These are phyloP conservation scores for Penicillium mononematosum DNA, from an alignment of 495 filamentous ascomycete species.

Conservation along the genomic window DNA sequence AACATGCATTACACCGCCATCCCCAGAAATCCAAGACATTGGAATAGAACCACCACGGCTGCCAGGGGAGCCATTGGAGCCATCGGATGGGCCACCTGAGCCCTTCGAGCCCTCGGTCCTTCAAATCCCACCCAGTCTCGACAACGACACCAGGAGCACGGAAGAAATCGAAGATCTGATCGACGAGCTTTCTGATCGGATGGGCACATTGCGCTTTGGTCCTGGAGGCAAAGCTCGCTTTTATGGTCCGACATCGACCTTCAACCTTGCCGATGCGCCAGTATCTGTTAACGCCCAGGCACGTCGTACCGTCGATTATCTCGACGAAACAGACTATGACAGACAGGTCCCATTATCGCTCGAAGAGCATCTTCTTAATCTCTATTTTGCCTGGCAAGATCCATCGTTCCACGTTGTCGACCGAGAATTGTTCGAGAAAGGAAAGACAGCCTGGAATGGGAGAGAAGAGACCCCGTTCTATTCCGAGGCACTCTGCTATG, in stretches of 20 bases:
- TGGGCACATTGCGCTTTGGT: slow-evolving; percentile 28
- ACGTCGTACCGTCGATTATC: slow-evolving; percentile 12
- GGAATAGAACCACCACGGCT: neutral
- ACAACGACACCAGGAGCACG: neutral
- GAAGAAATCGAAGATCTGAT: slow-evolving; percentile 17
- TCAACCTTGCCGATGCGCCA: slow-evolving; percentile 26
- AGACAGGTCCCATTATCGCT: slow-evolving; percentile 17
- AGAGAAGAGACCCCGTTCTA: slow-evolving; percentile 31
- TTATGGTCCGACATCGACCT: slow-evolving; percentile 20
- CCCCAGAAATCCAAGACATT: neutral
- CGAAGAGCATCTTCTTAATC: slow-evolving; percentile 34
- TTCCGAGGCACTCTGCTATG: slow-evolving; percentile 34
- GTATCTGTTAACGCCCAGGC: slow-evolving; percentile 5
- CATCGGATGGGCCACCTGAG: neutral
- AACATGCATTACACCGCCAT: slow-evolving; percentile 1
- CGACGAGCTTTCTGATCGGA: slow-evolving; percentile 26
- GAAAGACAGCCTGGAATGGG: slow-evolving; percentile 11
- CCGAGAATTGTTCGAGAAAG: slow-evolving; percentile 23
- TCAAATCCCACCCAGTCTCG: neutral
- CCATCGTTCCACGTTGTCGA: slow-evolving; percentile 35
- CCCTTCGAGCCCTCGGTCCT: neutral
- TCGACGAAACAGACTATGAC: slow-evolving; percentile 13
- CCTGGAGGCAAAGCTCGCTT: slow-evolving; percentile 16
- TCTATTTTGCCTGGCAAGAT: slow-evolving; percentile 43
- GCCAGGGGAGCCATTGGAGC: neutral